Base-by-base conservation (phyloP, 1,139 yeast species). In the Hansenula sp. region DNA sequence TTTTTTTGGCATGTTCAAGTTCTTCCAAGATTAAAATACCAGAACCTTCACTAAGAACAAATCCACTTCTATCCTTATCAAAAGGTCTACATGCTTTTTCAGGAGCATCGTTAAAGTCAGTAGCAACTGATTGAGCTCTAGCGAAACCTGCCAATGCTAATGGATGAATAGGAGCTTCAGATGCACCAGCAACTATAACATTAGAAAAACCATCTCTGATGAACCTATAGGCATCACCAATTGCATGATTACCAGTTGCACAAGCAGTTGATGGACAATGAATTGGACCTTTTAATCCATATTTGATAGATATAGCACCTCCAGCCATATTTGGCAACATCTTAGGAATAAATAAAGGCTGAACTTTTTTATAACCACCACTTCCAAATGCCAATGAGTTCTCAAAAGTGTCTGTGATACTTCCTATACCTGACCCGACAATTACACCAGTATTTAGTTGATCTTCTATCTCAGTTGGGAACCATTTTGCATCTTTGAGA, bases 251-350 rank as follows among this genome's bases (percentile, higher is more conserved):
- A 0, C 99, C 99, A 0, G 98, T 89, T 3, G 98, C 96, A 66
- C 99, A 94, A 1, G 98, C 98, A 0, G 97, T 89, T 1, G 96
- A 77, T 0, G 82, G 94, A 0, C 96, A 69, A 58, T 89, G 96
- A 41, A 86, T 78, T 2, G 96, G 96, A 0, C 98, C 99, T 51
- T 74, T 68, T 27, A 88, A 64, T 3, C 85, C 83, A 55, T 80
- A 77, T 49, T 77, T 73, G 43, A 92, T 90, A 6, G 96, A 83
- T 6, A 92, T 76, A 50, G 89, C 83, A 2, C 98, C 97, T 0
- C 92, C 89, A 0, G 96, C 96, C 97, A 94, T 94, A 61, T 92
- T 94, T 38, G 86, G 77, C 39, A 94, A 68, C 36, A 90, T 65
- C 50, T 77, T 80, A 1, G 98, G 97, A 12, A 94, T 79, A 59